These are phyloP conservation scores for Pleodorina starrii DNA, from an alignment of 139 green algal genomes.

Conservation along the genomic window DNA sequence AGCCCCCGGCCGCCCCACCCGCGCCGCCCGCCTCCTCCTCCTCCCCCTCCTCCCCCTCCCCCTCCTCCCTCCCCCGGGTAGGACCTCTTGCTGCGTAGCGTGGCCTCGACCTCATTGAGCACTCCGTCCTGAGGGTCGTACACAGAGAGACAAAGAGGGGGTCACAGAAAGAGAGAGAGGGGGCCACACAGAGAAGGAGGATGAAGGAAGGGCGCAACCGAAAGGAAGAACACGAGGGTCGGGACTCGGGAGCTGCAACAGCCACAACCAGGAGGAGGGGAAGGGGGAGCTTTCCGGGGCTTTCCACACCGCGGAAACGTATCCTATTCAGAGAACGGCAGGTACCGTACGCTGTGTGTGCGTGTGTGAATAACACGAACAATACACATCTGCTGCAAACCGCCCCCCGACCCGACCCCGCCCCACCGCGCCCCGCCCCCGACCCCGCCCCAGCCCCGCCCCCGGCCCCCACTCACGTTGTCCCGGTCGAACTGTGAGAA, in stretches of 20 bases:
- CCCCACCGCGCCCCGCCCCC: no score
- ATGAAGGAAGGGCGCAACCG: background rate
- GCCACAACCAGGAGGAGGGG: background rate
- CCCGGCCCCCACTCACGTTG: background rate
- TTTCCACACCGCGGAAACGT: background rate
- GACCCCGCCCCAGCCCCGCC: background rate
- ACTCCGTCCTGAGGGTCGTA: slow-evolving; percentile 10
- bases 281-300: background rate
- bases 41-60: background rate
- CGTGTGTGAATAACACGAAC: no score
- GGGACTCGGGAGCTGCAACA: background rate
- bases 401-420: background rate
- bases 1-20: background rate
- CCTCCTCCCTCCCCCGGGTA: background rate
- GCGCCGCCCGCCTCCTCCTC: no score
- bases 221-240: background rate
- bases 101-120: slow-evolving; percentile 19
- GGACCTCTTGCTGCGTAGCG: background rate
- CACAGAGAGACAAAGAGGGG: background rate
- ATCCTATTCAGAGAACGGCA: background rate
- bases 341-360: background rate
- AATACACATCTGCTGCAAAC: background rate
- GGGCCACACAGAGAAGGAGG: background rate
- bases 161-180: background rate
- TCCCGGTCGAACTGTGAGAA: slow-evolving; percentile 28